Evolutionary conservation across 176 grass and related monocot species (phyloP), one percentile per base, ranked within the genome.

Genomic region (Cenchrus purpureus): DNA sequence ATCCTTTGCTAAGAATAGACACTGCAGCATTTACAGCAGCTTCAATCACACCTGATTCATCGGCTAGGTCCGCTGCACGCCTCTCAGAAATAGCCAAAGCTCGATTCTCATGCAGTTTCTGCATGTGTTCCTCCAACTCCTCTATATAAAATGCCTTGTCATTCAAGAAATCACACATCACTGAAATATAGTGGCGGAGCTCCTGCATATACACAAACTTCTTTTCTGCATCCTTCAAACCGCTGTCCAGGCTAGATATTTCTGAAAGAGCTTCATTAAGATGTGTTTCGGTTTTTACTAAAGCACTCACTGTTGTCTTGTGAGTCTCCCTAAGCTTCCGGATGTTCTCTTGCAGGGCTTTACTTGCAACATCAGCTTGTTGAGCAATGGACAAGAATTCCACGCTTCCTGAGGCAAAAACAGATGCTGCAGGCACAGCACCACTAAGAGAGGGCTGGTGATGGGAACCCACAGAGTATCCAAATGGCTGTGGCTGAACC

Each of bases 141-240:
- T 99, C 97, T 78, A 99, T 94, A 50, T 85, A 92, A 77, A 92
- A 95, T 1, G 97, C 91, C 83, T 99, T 99, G 67, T 96, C 97
- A 72, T 95, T 91, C 79, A 99, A 92, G 78, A 94, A 96, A 84
- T 99, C 93, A 75, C 93, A 99, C 81, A 96, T 89, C 3, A 94
- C 91, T 22, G 97, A 99, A 73, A 96, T 85, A 85, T 95, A 99
- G 22, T 96, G 84, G 11, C 91, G 89, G 50, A 96, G 91, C 78
- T 96, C 90, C 88, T 99, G 91, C 89, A 99, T 89, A 25, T 93
- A 99, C 15, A 94, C 88, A 75, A 96, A 96, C 62, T 96, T 99
- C 61, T 84, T 90, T 87, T 94, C 97, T 46, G 90, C 91, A 52
- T 81, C 75, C 79, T 99, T 84, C 74, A 96, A 52, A 48, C 90